A percentile compares a stretch with the other conserved stretches of the same genome.
Conservation (phyloP, 1,284 basidiomycete genomes). For the Cryptococcus hybrid region DNA sequence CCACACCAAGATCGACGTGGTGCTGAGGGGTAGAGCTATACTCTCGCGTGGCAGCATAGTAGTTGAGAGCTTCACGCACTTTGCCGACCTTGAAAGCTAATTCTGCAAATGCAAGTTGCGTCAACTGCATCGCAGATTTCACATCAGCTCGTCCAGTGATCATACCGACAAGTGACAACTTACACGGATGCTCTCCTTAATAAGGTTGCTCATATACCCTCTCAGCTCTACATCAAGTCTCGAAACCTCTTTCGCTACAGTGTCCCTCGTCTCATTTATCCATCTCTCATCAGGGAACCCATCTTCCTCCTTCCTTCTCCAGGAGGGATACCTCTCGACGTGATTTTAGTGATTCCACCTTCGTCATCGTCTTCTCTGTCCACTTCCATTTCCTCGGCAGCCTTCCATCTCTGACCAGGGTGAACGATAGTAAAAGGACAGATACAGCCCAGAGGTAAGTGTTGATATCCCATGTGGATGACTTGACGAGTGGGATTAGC, state of each 20-base stretch:
- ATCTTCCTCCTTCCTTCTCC: slow-evolving; percentile 14
- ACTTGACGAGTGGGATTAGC: slow-evolving; percentile 29
- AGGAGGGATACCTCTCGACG: background rate
- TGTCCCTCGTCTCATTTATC: slow-evolving; percentile 6
- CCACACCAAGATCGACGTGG: slow-evolving; percentile 38
- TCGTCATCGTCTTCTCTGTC: background rate
- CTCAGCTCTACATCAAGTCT: slow-evolving; percentile 40
- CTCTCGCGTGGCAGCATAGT: slow-evolving; percentile 31
- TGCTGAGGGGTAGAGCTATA: slow-evolving; percentile 36
- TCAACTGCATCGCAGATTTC: slow-evolving; percentile 26
- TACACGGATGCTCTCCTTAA: slow-evolving; percentile 47
- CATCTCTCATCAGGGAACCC: slow-evolving; percentile 32
- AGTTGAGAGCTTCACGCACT: slow-evolving; percentile 23
- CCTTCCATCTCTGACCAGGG: background rate
- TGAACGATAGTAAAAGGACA: slow-evolving; percentile 9
- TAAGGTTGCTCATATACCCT: slow-evolving; percentile 45
- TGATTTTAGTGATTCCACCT: background rate
- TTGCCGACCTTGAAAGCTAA: slow-evolving; percentile 34
- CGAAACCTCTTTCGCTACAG: slow-evolving; percentile 10
- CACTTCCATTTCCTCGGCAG: background rate
- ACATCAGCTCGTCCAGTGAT: background rate
- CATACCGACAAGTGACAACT: slow-evolving; percentile 6
- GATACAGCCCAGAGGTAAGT: slow-evolving; percentile 15
- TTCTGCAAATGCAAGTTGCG: slow-evolving; percentile 39
- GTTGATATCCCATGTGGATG: slow-evolving; percentile 23